Conservation (phyloP, 192 early-diverging fungal genomes). For the Mortierella claussenii region DNA sequence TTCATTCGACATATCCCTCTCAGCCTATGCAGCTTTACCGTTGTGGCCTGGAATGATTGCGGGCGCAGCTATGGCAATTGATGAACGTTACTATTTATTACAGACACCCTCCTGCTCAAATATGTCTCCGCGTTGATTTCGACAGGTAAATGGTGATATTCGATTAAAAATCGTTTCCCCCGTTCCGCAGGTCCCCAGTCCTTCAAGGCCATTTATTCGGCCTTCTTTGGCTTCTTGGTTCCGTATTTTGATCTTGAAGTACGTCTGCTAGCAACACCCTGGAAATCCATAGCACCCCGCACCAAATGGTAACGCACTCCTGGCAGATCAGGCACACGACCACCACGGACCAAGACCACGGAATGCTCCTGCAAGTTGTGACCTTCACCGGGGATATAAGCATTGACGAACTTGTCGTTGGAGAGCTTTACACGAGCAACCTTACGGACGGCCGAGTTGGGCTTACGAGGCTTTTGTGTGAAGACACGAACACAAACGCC, state of each 20-base stretch:
- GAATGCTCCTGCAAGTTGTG: constrained; percentile 99
- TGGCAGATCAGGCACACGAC: constrained; percentile 96
- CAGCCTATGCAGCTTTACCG: too few relatives aligned
- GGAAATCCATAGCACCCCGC: constrained; percentile 92
- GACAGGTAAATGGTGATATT: too few relatives aligned
- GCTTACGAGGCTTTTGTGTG: constrained; percentile 97
- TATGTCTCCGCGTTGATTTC: too few relatives aligned
- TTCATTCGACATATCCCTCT: too few relatives aligned
- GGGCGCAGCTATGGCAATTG: too few relatives aligned
- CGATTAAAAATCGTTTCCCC: too few relatives aligned
- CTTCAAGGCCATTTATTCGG: constrained; percentile 34
- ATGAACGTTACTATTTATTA: too few relatives aligned
- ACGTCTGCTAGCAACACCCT: constrained; percentile 88
- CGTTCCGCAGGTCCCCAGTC: too few relatives aligned
- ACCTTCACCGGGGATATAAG: constrained; percentile 98
- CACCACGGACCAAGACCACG: constrained; percentile 94
- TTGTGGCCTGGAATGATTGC: too few relatives aligned
- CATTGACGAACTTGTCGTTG: constrained; percentile 91
- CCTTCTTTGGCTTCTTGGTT: constrained; percentile 77
- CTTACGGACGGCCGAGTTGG: constrained; percentile 97
- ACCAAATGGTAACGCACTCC: constrained; percentile 96
- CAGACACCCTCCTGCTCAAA: too few relatives aligned
- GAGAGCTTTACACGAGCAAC: constrained; percentile 92
- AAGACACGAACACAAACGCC: constrained; percentile 97
- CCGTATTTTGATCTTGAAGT: constrained; percentile 94